Evolutionary conservation across 306 rosid genomes (phyloP).

Genomic region (Quercus engelmannii): DNA sequence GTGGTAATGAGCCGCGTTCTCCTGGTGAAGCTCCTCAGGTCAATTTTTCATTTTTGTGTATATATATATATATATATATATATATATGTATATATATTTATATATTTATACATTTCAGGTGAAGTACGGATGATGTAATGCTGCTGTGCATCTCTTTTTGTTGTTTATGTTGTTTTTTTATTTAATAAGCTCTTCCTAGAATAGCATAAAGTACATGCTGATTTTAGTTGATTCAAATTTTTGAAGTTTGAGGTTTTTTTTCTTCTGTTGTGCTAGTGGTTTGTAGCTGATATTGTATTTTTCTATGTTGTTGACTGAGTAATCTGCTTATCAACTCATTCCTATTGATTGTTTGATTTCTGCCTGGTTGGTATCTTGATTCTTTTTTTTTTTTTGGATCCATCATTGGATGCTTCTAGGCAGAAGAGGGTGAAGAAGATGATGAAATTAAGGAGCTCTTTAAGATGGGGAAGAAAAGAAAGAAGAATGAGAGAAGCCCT

Average conservation of each 20-base stretch:
- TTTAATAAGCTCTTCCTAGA: background rate
- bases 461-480: conserved; percentile 78
- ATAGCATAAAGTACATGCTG: background rate
- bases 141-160: background rate
- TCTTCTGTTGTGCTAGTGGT: background rate
- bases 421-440: conserved; percentile 88
- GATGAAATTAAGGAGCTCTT: conserved; percentile 74
- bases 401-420: conserved; percentile 45
- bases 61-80: background rate
- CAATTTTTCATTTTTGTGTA: background rate
- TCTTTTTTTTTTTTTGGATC: background rate
- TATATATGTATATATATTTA: background rate
- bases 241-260: background rate
- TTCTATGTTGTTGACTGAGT: background rate
- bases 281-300: background rate
- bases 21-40: conserved; percentile 87
- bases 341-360: background rate
- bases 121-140: background rate
- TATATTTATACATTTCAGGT: background rate
- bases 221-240: background rate
- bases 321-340: background rate
- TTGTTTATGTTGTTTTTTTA: background rate
- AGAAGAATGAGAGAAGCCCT: conserved; percentile 85
- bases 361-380: conserved; percentile 9
- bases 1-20: conserved; percentile 65